Evolutionary conservation across 495 filamentous ascomycete species (phyloP).

Genomic region (Penicillium waksmanii): DNA sequence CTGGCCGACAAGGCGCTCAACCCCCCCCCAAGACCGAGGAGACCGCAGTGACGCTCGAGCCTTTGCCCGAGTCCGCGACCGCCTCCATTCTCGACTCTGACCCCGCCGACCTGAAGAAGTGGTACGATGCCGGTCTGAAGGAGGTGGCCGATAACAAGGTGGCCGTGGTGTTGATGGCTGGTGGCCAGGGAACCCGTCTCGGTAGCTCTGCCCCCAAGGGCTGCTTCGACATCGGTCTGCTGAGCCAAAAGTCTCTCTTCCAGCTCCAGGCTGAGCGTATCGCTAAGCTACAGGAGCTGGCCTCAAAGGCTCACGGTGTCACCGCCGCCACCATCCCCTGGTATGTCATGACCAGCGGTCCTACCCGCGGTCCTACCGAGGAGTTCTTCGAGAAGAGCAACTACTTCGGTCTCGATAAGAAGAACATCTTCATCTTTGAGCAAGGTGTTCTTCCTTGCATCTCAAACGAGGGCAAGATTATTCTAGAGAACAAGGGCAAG

Average conservation of each 20-base stretch:
- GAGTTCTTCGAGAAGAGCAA: conserved; percentile 86
- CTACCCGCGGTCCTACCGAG: conserved; percentile 90
- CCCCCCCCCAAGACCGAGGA: conserved; percentile 66
- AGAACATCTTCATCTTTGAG: conserved; percentile 92
- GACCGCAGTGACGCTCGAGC: conserved; percentile 69
- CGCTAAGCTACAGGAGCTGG: conserved; percentile 79
- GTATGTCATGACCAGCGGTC: conserved; percentile 99
- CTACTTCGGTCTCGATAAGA: conserved; percentile 85
- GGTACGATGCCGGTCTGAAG: conserved; percentile 84
- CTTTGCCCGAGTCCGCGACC: conserved; percentile 83
- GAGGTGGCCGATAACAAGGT: conserved; percentile 88
- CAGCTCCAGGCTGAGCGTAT: conserved; percentile 97
- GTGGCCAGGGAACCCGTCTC: conserved; percentile 92
- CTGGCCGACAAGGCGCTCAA: conserved; percentile 80
- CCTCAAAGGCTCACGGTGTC: conserved; percentile 69
- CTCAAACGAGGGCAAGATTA: conserved; percentile 95
- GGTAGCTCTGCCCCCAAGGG: conserved; percentile 96
- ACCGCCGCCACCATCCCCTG: conserved; percentile 80
- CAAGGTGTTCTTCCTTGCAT: conserved; percentile 97
- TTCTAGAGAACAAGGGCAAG: conserved; percentile 87
- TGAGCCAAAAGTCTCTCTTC: conserved; percentile 92
- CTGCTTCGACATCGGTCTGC: conserved; percentile 92
- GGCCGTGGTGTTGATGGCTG: conserved; percentile 94
- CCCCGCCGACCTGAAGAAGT: conserved; percentile 74
- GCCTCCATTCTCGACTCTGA: conserved; percentile 93